Evolutionary conservation across 139 green algal genomes (phyloP), one percentile per base, ranked within the genome.

Genomic region (Dunaliella sp.): DNA sequence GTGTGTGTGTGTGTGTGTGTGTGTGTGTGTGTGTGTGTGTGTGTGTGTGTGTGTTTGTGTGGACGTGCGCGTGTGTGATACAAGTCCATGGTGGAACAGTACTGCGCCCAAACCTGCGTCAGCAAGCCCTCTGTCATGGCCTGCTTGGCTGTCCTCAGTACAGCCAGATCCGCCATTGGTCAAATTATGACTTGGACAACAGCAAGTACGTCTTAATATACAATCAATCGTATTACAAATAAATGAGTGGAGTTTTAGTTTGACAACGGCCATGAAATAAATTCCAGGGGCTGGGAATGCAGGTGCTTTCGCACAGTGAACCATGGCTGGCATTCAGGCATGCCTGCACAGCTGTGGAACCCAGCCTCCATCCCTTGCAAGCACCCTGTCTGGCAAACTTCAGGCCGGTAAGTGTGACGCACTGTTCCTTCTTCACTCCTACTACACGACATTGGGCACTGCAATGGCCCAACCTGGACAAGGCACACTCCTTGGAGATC

Each of bases 121-220:
- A 98, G 90, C 0, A 98, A 88, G 1, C 88, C 93, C 35, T 96
- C 89, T 36, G 96, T 90, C 32, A 98, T 88, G 0, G 95, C 95
- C 30, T 89, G 82, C 58, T 97, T 97, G 26, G 93, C 93, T 2
- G 89, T 94, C 22, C 93, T 80, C 28, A 98, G 85, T 36, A 91
- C 86, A 0, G 48, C 82, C 1, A 94, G 75, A 37, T 93, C 88
- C 0, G 88, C 86, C 91, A 93, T 94, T 32, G 48, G 16, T 65
- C 16, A 65, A 65, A 65, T 65, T 65, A n/a, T n/a, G n/a, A n/a
- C n/a, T n/a, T n/a, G n/a, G n/a, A n/a, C n/a, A n/a, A n/a, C n/a
- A n/a, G n/a, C n/a, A n/a, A n/a, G n/a, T n/a, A n/a, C n/a, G n/a
- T 65, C 48, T 65, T 26, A 65, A 65, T 65, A 65, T 65, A 65